A percentile compares a stretch with the other conserved stretches of the same genome.
These are phyloP conservation scores for Entomortierella beljakovae DNA, from an alignment of 192 early-diverging fungal genomes.

Conservation along the genomic window DNA sequence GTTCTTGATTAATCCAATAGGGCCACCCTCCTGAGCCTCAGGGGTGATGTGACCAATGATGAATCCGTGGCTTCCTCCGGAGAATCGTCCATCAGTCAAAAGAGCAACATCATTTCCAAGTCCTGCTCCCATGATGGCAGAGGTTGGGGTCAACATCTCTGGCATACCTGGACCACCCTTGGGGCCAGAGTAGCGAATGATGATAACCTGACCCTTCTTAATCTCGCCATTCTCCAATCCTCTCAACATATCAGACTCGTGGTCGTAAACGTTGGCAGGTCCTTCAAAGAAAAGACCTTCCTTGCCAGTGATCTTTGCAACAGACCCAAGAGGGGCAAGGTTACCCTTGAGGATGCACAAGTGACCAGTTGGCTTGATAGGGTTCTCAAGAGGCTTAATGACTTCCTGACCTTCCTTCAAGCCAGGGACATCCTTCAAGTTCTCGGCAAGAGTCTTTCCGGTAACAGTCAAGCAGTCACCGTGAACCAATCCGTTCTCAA, in stretches of 20 bases:
- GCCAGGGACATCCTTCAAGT: conserved; percentile 82
- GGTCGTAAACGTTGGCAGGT: conserved; percentile 91
- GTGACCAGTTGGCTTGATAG: conserved; percentile 96
- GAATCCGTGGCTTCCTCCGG: conserved; percentile 97
- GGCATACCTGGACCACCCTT: conserved; percentile 99
- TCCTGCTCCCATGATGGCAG: conserved; percentile 99
- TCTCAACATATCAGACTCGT: conserved; percentile 91
- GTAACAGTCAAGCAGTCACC: conserved; percentile 96
- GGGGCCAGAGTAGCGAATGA: conserved; percentile 98
- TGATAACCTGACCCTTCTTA: conserved; percentile 88
- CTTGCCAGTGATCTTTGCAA: conserved; percentile 99
- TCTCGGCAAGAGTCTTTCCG: conserved; percentile 96
- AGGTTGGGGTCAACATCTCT: conserved; percentile 98
- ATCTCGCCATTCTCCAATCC: conserved; percentile 92
- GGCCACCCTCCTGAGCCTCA: conserved; percentile 97
- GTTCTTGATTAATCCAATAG: conserved; percentile 90
- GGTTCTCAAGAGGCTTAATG: conserved; percentile 82
- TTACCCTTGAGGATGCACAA: conserved; percentile 95
- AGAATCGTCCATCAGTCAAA: conserved; percentile 98
- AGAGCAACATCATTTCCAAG: conserved; percentile 97
- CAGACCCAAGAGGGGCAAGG: conserved; percentile 94
- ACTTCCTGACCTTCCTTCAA: conserved; percentile 87
- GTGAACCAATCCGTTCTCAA: conserved; percentile 85
- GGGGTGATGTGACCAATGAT: conserved; percentile 99
- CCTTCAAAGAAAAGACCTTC: conserved; percentile 94